Conservation (phyloP, 2,329 filamentous ascomycete species). For the Penicillium sp. region DNA sequence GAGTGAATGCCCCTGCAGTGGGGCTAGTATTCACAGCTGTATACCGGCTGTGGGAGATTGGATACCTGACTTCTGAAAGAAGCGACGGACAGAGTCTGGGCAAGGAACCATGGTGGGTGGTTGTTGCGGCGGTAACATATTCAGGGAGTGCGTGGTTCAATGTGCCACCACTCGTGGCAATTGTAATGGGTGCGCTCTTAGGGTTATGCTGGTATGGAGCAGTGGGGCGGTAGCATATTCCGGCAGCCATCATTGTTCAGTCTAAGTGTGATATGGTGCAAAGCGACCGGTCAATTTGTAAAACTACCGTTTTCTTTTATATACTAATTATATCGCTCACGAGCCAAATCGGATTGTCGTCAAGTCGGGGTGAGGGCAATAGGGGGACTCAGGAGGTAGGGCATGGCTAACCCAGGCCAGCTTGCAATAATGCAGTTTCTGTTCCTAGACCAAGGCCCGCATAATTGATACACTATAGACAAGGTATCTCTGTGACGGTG, state of each 20-base stretch:
- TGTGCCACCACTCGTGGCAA: constrained; percentile 45
- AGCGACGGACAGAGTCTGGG: constrained; percentile 54
- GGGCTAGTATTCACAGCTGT: constrained; percentile 65
- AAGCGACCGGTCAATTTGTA: too few species aligned
- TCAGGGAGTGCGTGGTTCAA: constrained; percentile 51
- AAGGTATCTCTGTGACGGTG: too few species aligned
- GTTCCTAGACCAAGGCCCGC: too few species aligned
- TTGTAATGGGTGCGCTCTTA: constrained; percentile 49
- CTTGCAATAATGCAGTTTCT: too few species aligned
- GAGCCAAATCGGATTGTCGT: too few species aligned
- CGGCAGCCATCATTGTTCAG: neutral
- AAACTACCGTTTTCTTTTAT: too few species aligned
- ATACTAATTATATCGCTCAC: too few species aligned
- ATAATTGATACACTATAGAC: too few species aligned
- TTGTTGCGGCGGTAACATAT: constrained; percentile 55
- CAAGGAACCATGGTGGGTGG: constrained; percentile 63
- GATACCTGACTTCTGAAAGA: constrained; percentile 54
- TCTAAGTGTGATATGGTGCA: neutral
- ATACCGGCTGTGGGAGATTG: constrained; percentile 63
- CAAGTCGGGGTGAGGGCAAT: too few species aligned
- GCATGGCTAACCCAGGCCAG: too few species aligned
- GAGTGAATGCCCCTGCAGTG: constrained; percentile 61
- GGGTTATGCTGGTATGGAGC: constrained; percentile 51
- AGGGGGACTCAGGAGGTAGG: too few species aligned
- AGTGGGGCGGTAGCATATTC: constrained; percentile 27